Conservation (phyloP, 768 basidiomycete genomes). For the Mycena pura region DNA sequence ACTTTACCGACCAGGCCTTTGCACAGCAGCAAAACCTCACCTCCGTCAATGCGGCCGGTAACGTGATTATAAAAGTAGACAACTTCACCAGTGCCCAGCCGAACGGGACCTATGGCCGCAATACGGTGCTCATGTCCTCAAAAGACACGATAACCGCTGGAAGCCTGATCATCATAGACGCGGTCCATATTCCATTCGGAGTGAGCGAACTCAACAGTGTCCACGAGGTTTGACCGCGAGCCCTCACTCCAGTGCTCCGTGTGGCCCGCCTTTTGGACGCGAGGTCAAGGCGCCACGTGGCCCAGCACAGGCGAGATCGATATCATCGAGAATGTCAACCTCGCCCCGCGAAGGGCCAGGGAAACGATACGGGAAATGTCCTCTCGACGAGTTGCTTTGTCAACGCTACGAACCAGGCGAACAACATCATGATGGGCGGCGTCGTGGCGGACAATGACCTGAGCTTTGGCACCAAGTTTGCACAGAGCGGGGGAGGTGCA, state of each 20-base stretch:
- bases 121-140: conserved; percentile 13
- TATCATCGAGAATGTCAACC: conserved; percentile 51
- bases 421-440: conserved; percentile 34
- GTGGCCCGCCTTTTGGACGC: background rate
- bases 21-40: conserved; percentile 23
- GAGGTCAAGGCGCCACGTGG: conserved; percentile 34
- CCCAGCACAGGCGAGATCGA: conserved; percentile 60
- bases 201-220: background rate
- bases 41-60: background rate
- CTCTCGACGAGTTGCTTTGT: conserved; percentile 30
- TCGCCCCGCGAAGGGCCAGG: conserved; percentile 30
- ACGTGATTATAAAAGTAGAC: conserved; percentile 14
- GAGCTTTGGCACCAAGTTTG: conserved; percentile 31
- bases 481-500: conserved; percentile 57
- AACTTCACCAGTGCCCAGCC: conserved; percentile 11
- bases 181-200: conserved; percentile 23
- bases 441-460: conserved; percentile 33
- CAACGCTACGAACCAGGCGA: background rate
- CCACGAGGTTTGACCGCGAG: background rate
- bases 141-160: conserved; percentile 13
- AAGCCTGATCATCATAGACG: conserved; percentile 21
- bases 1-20: conserved; percentile 10
- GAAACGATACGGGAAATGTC: conserved; percentile 26
- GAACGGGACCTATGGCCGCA: conserved; percentile 9
- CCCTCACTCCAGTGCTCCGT: conserved; percentile 19